Base-by-base conservation (phyloP, 768 basidiomycete genomes). In the Chalciporus pseudorubinellus region DNA sequence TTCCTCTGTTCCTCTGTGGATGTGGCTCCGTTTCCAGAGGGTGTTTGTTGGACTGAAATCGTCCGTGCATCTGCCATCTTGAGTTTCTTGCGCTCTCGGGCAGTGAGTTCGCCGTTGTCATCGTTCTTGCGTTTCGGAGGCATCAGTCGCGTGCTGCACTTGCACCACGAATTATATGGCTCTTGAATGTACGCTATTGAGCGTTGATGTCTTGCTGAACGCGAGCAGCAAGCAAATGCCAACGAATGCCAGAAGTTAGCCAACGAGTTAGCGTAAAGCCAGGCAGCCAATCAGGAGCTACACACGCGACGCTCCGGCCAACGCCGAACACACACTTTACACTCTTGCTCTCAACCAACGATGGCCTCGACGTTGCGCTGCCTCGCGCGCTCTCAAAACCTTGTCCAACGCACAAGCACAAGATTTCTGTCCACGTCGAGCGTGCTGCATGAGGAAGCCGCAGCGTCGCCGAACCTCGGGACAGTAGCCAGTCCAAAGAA, bases 11-110 rank as follows among this genome's bases (percentile, higher is more conserved):
- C 44, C n/a, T 44, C 41, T 5, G n/a, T 46, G 24, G 36, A 36
- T 16, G 51, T 50, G 20, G 51, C 50, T 14, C 57, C 52, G 42
- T 55, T 54, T 0, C 42, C 40, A 14, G 59, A 8, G 0, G 59
- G 34, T 28, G 50, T 44, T 29, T 72, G 49, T 60, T 92, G 87
- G 1, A 89, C 80, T 4, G 79, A 72, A 51, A 92, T 90, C 4
- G 80, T 81, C 11, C 89, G 80, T 10, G 88, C 86, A 45, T 69
- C 72, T 14, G 73, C 71, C 14, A 87, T 70, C 64, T 83, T 89
- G 42, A 77, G 70, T 65, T 85, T 91, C 73, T 92, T 92, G 64
- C 77, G 81, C 51, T 85, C 81, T 42, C 82, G 68, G 2, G 72
- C 68, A 11, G 59, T 64, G 12, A 64, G 48, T 44, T 70, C 72